Conservation (phyloP, 78 protist genomes). For the Dictyostelium firmibasis region DNA sequence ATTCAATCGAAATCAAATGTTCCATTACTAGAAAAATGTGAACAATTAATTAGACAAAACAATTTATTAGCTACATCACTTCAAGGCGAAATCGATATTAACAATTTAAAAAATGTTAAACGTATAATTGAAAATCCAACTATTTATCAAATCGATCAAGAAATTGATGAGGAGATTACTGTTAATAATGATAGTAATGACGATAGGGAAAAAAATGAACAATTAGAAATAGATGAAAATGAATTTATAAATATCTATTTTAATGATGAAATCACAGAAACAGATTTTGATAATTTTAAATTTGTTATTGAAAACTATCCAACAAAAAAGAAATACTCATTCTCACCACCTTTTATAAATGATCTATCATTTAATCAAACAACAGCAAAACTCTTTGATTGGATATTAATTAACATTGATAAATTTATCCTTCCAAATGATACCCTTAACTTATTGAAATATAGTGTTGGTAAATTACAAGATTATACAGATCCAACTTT, state of each 20-base stretch:
- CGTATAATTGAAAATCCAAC: background rate
- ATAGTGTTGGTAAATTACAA: background rate
- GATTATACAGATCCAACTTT: background rate
- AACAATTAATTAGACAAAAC: background rate
- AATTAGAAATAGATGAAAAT: background rate
- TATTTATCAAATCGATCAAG: background rate
- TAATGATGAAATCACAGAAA: background rate
- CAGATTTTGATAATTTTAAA: background rate
- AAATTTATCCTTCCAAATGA: background rate
- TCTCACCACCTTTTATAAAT: background rate
- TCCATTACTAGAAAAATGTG: background rate
- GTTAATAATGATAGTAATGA: background rate
- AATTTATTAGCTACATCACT: background rate
- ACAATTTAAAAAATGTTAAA: background rate
- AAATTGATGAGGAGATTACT: background rate
- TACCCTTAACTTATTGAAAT: background rate
- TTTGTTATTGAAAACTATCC: background rate
- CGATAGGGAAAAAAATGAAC: too few species aligned
- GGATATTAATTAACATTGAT: background rate
- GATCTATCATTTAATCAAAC: background rate
- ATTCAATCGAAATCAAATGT: background rate
- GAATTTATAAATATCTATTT: background rate
- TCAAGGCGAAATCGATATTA: background rate
- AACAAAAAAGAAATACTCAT: background rate
- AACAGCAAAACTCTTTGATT: background rate